Base-by-base conservation (phyloP, 78 protist species). In the Dictyostelium capitatum region DNA sequence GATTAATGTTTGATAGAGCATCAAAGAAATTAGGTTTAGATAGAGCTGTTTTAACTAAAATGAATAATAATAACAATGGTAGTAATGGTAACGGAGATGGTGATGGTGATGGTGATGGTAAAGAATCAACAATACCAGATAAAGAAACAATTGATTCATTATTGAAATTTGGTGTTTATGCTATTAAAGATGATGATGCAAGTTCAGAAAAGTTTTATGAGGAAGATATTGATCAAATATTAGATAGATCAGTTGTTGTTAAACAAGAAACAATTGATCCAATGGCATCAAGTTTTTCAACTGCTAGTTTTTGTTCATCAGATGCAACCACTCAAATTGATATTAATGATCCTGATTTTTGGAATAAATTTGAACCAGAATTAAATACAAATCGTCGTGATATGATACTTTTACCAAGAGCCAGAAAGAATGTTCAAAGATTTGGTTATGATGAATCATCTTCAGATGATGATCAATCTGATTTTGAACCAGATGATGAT, bases 21-120 rank as follows among this genome's bases (percentile, higher is more conserved):
- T 92, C 95, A 1, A 77, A 65, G n/a, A 98, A 98, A 78, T 89
- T 98, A 20, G 97, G 98, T 14, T 95, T 98, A 7, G 98, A 97
- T 30, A 65, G 83, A 50, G 98, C 97, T 23, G 97, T 97, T 1
- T 82, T 97, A 12, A 72, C 80, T 4, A 79, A 82, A 47, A 72
- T 96, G 50, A 79, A 72, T 3, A 17, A 32, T 9, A 32, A 14
- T 19, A 59, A 48, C 20, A 47, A 74, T 2, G 57, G 2, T 41
- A 3, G 62, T 17, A 3, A 54, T 54, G 62, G 62, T 54, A 54
- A 54, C 3, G 19, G 28, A 37, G n/a, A n/a, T n/a, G n/a, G n/a
- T 2, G n/a, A n/a, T n/a, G n/a, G n/a, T n/a, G n/a, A n/a, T n/a
- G 37, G 19, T 0, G 32, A 48, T 30, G 73, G 50, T 56, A 47